Percentiles rank a stretch among this genome's conserved stretches.
phyloP scores from a whole-genome alignment of 768 basidiomycete species.

The Daedaleopsis sinensis region DNA sequence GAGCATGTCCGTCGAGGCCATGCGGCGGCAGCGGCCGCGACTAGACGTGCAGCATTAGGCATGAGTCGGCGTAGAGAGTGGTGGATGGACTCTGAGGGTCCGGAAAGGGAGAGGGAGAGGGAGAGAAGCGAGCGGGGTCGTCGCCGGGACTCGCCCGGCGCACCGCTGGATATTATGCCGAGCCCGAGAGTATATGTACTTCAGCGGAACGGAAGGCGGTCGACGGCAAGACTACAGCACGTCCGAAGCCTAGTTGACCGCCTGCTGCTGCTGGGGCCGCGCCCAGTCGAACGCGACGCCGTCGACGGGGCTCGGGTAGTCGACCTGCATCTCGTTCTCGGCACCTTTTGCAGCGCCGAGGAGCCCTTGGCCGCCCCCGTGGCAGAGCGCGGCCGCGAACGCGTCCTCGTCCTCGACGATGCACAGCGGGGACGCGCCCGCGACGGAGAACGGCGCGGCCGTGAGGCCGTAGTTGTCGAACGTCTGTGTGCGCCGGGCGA shows the following conservation, averaged over 20 bases:
- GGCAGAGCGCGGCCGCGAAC: constrained; percentile 7
- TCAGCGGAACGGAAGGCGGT: too few relatives aligned
- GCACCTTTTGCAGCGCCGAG: constrained; percentile 4
- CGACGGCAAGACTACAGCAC: too few relatives aligned
- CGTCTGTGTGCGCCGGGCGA: constrained; percentile 23
- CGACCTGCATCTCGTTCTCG: constrained; percentile 17
- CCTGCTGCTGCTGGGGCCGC: background rate
- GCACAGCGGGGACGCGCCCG: constrained; percentile 10
- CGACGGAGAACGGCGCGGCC: constrained; percentile 11
- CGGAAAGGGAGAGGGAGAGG: background rate
- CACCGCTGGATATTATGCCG: background rate
- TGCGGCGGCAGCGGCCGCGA: background rate
- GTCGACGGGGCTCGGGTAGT: constrained; percentile 29
- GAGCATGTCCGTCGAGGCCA: background rate
- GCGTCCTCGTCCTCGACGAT: constrained; percentile 13
- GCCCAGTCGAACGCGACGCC: constrained; percentile 14
- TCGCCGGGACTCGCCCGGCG: background rate
- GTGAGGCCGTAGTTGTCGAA: constrained; percentile 19
- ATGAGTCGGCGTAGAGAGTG: too few relatives aligned
- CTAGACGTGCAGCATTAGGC: too few relatives aligned
- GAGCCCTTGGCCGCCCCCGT: constrained; percentile 12
- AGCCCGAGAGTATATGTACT: too few relatives aligned
- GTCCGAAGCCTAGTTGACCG: background rate
- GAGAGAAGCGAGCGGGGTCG: background rate
- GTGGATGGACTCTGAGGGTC: background rate